Evolutionary conservation across 2,329 filamentous ascomycete species (phyloP).

Genomic region (Rhytidhysteron rufulum): DNA sequence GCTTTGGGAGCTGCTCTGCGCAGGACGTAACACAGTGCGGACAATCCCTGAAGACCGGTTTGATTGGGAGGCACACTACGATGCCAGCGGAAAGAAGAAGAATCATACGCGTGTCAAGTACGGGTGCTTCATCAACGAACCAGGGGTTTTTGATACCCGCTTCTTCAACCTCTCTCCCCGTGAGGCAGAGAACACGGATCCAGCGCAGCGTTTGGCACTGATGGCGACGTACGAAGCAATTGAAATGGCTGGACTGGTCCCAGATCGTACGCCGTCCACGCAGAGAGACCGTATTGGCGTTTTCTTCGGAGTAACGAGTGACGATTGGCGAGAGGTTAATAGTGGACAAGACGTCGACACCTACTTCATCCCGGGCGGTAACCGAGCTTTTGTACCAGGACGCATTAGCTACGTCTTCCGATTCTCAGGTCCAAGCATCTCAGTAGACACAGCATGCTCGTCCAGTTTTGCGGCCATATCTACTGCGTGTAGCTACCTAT

Average conservation of each 20-base stretch:
- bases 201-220: slow-evolving; percentile 18
- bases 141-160: slow-evolving; percentile 21
- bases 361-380: slow-evolving; percentile 51
- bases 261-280: slow-evolving; percentile 25
- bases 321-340: slow-evolving; percentile 22
- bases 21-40: slow-evolving; percentile 26
- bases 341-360: slow-evolving; percentile 39
- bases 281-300: slow-evolving; percentile 21
- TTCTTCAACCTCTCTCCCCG: slow-evolving; percentile 28
- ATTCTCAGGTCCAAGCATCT: slow-evolving; percentile 40
- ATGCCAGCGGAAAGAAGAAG: slow-evolving; percentile 7
- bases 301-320: slow-evolving; percentile 23
- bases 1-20: slow-evolving; percentile 35
- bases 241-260: slow-evolving; percentile 19
- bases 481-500: slow-evolving; percentile 26
- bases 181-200: slow-evolving; percentile 22
- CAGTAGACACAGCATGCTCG: slow-evolving; percentile 36
- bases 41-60: slow-evolving; percentile 27
- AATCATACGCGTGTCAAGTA: slow-evolving; percentile 9
- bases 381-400: slow-evolving; percentile 50
- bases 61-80: slow-evolving; percentile 5
- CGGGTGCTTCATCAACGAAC: slow-evolving; percentile 20
- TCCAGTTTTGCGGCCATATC: slow-evolving; percentile 29
- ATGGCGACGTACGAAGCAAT: slow-evolving; percentile 22
- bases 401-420: slow-evolving; percentile 33